Evolutionary conservation across 352 stramenopile genomes (phyloP).

Genomic region (Blastocystis hominis): DNA sequence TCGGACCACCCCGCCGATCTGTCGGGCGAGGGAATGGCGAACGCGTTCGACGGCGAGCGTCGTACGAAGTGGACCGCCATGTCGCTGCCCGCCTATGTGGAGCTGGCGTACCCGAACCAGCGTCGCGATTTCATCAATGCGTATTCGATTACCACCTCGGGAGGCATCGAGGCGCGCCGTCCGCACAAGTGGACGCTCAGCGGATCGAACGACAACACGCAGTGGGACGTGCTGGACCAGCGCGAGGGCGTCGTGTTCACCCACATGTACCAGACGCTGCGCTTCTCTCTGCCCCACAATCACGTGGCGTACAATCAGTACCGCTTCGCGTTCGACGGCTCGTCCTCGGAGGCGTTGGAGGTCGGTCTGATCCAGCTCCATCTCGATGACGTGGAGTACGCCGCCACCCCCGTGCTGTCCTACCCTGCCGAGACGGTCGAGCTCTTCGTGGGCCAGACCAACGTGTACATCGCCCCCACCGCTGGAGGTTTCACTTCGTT

Average conservation of each 20-base stretch:
- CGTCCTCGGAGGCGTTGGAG: neutral
- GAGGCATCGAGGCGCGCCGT: neutral
- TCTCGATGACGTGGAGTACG: neutral
- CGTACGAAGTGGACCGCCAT: constrained; percentile 14
- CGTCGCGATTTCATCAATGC: constrained; percentile 49
- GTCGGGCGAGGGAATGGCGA: neutral
- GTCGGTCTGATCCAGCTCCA: neutral
- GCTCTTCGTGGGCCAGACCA: neutral
- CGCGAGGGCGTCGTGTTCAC: constrained; percentile 4
- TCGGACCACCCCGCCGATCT: neutral
- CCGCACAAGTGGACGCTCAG: neutral
- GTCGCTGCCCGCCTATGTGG: constrained; percentile 12
- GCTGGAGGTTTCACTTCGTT: constrained; percentile 14
- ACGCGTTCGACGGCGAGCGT: constrained; percentile 11
- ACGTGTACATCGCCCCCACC: neutral
- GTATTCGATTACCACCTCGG: constrained; percentile 13
- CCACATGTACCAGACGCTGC: neutral
- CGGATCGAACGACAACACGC: constrained; percentile 14
- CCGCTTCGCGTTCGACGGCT: neutral
- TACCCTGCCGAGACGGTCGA: neutral
- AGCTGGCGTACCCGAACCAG: neutral
- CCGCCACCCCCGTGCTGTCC: neutral
- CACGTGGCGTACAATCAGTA: neutral
- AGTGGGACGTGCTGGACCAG: neutral
- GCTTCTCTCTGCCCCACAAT: constrained; percentile 26